Evolutionary conservation across 805 yeast genomes (phyloP).

Genomic region (Monosporozyma solicola): DNA sequence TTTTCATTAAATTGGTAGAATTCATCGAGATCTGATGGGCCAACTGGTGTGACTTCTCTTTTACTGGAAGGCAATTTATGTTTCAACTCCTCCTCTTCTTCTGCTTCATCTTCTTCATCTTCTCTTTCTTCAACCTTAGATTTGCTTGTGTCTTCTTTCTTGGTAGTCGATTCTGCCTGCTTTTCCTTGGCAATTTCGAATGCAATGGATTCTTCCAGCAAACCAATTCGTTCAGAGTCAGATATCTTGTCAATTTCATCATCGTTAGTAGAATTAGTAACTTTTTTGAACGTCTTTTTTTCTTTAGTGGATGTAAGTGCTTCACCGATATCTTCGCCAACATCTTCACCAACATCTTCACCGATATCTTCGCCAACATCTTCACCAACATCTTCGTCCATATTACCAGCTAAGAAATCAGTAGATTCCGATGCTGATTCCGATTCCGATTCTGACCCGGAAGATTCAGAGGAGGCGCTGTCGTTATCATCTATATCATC

Average conservation of each 20-base stretch:
- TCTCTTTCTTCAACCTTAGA: conserved; percentile 8
- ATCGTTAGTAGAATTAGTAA: not conserved
- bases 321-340: conserved; percentile 25
- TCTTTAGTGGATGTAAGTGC: conserved; percentile 6
- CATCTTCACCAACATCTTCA: conserved; percentile 30
- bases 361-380: conserved; percentile 26
- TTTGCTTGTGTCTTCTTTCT: conserved; percentile 21
- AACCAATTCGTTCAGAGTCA: conserved; percentile 24
- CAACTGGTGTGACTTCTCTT: conserved; percentile 1
- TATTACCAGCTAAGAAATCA: not conserved
- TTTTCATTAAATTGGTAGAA: conserved; percentile 55
- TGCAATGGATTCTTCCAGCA: conserved; percentile 15
- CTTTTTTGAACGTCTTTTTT: not conserved
- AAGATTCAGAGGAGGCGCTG: not conserved
- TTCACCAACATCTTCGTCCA: conserved; percentile 8
- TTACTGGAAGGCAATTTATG: conserved; percentile 16
- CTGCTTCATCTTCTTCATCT: conserved; percentile 16
- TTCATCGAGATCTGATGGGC: conserved; percentile 24
- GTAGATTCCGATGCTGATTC: not conserved
- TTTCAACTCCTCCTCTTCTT: conserved; percentile 27
- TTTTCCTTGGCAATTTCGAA: conserved; percentile 14
- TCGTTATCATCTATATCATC: not conserved
- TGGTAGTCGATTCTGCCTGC: not conserved
- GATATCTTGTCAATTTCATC: conserved; percentile 26
- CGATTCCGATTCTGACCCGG: not conserved